Evolutionary conservation across 257 asterid species (phyloP), one percentile per base, ranked within the genome.

Genomic region (Asclepias syriaca): DNA sequence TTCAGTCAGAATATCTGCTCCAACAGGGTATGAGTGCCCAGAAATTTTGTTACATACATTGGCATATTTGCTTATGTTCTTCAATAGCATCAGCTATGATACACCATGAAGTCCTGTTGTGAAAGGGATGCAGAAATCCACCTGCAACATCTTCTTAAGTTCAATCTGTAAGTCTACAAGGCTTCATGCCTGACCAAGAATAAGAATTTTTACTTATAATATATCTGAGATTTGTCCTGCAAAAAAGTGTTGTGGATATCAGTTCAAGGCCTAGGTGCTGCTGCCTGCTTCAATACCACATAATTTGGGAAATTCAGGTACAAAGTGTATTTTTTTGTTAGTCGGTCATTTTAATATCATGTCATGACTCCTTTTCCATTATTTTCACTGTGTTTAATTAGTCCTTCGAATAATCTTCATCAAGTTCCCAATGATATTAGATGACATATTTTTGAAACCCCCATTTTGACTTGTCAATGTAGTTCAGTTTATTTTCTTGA

Each of bases 281-380:
- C 63, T 63, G 24, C 11, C 63, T 63, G 24, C 11, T 34, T 63
- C 9, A 46, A 63, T 34, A 63, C 64, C 15, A 11, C 67, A 59
- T 61, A 39, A 29, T 34, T 2, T 27, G 65, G 51, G 65, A 57
- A 32, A 54, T 74, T 68, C 74, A 75, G 78, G 78, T 75, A 64
- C 58, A 21, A 27, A 48, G 54, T 75, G 22, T 37, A 49, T 75
- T 22, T 70, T 55, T 3, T 40, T 4, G 74, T 12, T 12, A 39
- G 15, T 37, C 19, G 51, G 57, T 40, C 3, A 37, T 14, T 57
- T 5, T 39, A 40, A 40, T 57, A 3, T 50, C 46, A 2, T 15
- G 45, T 9, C 71, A 13, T 50, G 45, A 7, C 37, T 65, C 4
- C 27, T 0, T 40, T 43, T 4, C 19, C 16, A 51, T 15, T 40